Evolutionary conservation across 371 early-diverging fungal genomes (phyloP).

Genomic region (Mortierella sp.): DNA sequence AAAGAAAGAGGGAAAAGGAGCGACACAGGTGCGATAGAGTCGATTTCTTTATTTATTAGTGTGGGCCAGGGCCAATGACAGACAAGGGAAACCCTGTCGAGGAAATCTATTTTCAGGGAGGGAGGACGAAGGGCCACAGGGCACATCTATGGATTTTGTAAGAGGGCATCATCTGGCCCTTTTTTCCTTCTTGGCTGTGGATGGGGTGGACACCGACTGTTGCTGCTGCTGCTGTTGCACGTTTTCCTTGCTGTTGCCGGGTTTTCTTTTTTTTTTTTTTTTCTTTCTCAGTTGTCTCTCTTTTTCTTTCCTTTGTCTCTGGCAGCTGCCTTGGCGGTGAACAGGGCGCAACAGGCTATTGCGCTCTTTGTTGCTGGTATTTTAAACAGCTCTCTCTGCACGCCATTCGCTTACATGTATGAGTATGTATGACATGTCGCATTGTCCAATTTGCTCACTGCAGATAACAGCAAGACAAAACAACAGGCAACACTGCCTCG

Average conservation of each 20-base stretch:
- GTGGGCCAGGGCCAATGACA: background rate
- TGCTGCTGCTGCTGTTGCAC: background rate
- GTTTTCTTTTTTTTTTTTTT: background rate
- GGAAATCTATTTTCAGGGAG: conserved; percentile 1
- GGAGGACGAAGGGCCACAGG: no score
- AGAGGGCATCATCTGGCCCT: background rate
- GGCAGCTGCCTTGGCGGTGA: background rate
- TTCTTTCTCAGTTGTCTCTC: background rate
- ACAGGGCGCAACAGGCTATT: background rate
- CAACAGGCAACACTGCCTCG: background rate
- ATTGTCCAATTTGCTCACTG: conserved; percentile 2
- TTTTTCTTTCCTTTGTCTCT: background rate
- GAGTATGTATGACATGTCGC: background rate
- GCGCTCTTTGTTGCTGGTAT: background rate
- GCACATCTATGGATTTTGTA: background rate
- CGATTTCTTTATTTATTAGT: background rate
- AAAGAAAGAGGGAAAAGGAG: background rate
- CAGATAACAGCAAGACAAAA: background rate
- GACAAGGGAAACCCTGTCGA: background rate
- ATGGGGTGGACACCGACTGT: background rate
- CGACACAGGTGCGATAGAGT: background rate
- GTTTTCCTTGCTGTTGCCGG: background rate
- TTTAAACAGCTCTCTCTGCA: no score
- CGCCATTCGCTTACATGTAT: no score
- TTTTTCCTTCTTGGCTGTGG: no score